Percentiles rank a stretch among this genome's conserved stretches.
Evolutionary conservation across 768 basidiomycete genomes (phyloP).

Genomic region (Termitomyces sp.): DNA sequence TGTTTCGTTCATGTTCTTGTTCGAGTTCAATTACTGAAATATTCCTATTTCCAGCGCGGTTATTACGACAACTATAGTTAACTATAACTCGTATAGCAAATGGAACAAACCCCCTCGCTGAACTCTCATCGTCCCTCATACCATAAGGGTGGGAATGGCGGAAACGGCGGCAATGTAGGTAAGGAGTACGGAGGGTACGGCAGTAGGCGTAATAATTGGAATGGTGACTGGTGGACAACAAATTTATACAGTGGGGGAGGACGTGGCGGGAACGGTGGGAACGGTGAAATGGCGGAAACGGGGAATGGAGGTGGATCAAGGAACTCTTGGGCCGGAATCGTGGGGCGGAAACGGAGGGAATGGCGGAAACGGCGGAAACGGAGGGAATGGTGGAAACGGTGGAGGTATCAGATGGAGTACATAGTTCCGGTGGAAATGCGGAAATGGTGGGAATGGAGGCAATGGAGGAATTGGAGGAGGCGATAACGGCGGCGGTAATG

Average conservation of each 20-base stretch:
- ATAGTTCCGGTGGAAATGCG: neutral
- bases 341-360: neutral
- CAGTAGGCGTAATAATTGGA: neutral
- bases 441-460: neutral
- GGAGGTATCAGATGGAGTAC: no score
- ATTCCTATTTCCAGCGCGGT: neutral
- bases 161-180: neutral
- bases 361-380: neutral
- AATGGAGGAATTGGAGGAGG: neutral
- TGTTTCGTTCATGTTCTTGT: neutral
- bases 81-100: neutral
- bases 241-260: neutral
- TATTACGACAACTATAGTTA: neutral
- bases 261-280: neutral
- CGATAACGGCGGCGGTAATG: neutral
- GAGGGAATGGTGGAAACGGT: neutral
- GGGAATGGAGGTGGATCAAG: neutral
- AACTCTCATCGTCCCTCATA: neutral
- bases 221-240: neutral
- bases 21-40: neutral
- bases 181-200: neutral
- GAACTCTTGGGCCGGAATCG: no score
- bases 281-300: neutral
- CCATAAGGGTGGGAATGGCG: neutral
- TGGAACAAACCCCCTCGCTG: neutral